Evolutionary conservation across 768 basidiomycete species (phyloP).

Genomic region (Suillus hirtellus): DNA sequence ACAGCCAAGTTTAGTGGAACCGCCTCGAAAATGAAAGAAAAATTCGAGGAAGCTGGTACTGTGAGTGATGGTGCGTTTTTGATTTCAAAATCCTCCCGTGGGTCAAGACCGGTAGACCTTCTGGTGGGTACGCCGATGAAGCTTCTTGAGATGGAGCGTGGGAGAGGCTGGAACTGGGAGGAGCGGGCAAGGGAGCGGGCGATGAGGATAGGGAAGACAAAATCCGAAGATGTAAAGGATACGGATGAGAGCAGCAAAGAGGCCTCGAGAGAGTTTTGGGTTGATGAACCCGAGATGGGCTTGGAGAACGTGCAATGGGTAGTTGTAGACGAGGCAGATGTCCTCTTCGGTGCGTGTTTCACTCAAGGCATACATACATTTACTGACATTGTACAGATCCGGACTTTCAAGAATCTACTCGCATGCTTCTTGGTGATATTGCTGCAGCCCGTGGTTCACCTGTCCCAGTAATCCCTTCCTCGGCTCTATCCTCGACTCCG

Average conservation of each 20-base stretch:
- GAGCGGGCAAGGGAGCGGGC: slow-evolving; percentile 28
- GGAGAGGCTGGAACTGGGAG: slow-evolving; percentile 53
- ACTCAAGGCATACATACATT: background rate
- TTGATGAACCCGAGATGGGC: slow-evolving; percentile 56
- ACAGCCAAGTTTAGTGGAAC: slow-evolving; percentile 33
- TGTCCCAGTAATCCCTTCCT: slow-evolving; percentile 18
- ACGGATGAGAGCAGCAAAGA: slow-evolving; percentile 26
- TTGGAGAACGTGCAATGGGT: slow-evolving; percentile 83
- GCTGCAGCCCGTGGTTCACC: slow-evolving; percentile 49
- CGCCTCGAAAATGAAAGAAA: slow-evolving; percentile 51
- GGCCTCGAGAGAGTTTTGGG: slow-evolving; percentile 37
- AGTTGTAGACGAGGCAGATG: slow-evolving; percentile 88
- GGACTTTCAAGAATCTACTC: slow-evolving; percentile 79
- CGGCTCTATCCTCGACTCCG: slow-evolving; percentile 20
- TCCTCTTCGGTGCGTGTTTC: slow-evolving; percentile 68
- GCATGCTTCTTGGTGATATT: slow-evolving; percentile 69
- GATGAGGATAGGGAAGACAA: slow-evolving; percentile 23
- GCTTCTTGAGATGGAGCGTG: slow-evolving; percentile 58
- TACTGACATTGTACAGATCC: slow-evolving; percentile 50
- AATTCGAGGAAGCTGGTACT: slow-evolving; percentile 24
- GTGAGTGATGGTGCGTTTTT: slow-evolving; percentile 27
- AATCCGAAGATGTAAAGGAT: slow-evolving; percentile 25
- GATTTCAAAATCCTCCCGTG: slow-evolving; percentile 22
- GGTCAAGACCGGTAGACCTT: slow-evolving; percentile 45
- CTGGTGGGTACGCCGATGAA: slow-evolving; percentile 68